Conservation (phyloP, 352 stramenopile species). For the Lagenidium giganteum region DNA sequence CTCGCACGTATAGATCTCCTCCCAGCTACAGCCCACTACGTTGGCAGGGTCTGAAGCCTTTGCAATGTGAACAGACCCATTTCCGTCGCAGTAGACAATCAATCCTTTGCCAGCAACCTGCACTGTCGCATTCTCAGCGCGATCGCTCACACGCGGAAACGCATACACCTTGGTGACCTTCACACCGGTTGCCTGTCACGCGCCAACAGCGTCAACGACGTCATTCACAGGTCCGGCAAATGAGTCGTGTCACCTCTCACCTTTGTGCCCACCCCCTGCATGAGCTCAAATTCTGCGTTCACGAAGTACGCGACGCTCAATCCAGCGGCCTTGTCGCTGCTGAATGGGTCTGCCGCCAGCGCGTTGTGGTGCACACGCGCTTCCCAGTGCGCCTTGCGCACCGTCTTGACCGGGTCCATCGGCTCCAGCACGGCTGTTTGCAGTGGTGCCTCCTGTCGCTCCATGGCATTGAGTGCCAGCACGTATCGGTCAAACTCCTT, state of each 20-base stretch:
- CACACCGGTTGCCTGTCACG: conserved; percentile 16
- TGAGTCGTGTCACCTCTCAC: neutral
- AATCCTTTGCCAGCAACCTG: conserved; percentile 52
- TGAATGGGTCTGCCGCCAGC: conserved; percentile 51
- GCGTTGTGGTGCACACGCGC: conserved; percentile 63
- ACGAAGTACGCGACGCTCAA: conserved; percentile 61
- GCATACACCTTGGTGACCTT: conserved; percentile 25
- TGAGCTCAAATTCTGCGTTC: conserved; percentile 47
- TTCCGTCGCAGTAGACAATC: conserved; percentile 62
- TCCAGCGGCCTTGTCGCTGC: conserved; percentile 15
- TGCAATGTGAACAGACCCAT: conserved; percentile 46
- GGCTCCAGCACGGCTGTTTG: conserved; percentile 27
- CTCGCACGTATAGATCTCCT: conserved; percentile 41
- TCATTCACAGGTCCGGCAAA: no score
- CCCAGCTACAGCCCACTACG: conserved; percentile 26
- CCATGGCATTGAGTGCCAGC: conserved; percentile 29
- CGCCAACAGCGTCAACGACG: neutral
- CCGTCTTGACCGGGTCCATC: conserved; percentile 33
- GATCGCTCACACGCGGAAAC: conserved; percentile 27
- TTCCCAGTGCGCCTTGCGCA: conserved; percentile 75
- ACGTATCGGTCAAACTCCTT: conserved; percentile 79
- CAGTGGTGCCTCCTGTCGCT: conserved; percentile 24
- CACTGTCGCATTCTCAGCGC: conserved; percentile 58
- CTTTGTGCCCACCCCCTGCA: conserved; percentile 44
- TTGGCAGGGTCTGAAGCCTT: conserved; percentile 24